Conservation (phyloP, 1,139 yeast genomes). For the Candida sojae region DNA sequence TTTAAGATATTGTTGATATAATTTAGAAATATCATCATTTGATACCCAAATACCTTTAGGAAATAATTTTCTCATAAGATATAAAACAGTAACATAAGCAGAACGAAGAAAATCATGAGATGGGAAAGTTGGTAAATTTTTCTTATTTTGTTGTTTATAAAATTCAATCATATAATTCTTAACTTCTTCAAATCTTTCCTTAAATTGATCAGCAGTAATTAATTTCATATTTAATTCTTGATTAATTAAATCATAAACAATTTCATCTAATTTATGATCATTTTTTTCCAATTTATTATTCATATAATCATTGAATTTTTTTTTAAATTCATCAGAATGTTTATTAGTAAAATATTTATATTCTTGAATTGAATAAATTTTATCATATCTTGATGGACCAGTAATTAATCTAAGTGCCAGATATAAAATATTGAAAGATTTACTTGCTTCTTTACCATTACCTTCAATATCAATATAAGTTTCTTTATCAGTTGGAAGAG, state of each 20-base stretch:
- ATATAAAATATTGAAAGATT: constrained; percentile 31
- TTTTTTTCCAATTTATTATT: constrained; percentile 30
- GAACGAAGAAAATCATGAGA: constrained; percentile 30
- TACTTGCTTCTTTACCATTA: constrained; percentile 26
- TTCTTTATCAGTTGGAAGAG: constrained; percentile 41
- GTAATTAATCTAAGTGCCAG: constrained; percentile 35
- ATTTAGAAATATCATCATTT: constrained; percentile 29
- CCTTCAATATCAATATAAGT: constrained; percentile 30
- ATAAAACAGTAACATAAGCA: constrained; percentile 42
- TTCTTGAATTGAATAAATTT: constrained; percentile 37
- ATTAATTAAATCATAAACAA: constrained; percentile 39
- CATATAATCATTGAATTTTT: constrained; percentile 33
- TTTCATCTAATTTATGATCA: constrained; percentile 39
- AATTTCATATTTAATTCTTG: constrained; percentile 44
- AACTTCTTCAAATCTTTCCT: constrained; percentile 36
- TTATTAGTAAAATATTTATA: constrained; percentile 39
- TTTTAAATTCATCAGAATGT: constrained; percentile 29
- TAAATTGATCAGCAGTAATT: constrained; percentile 36
- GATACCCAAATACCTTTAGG: constrained; percentile 49
- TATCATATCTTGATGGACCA: constrained; percentile 25
- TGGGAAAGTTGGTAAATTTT: constrained; percentile 36
- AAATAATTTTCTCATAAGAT: constrained; percentile 37
- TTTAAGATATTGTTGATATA: constrained; percentile 33
- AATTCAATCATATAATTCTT: constrained; percentile 42
- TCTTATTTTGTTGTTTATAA: constrained; percentile 37